phyloP scores from a whole-genome alignment of 2,329 filamentous ascomycete genomes.

The Colletotrichum chlorophyti region DNA sequence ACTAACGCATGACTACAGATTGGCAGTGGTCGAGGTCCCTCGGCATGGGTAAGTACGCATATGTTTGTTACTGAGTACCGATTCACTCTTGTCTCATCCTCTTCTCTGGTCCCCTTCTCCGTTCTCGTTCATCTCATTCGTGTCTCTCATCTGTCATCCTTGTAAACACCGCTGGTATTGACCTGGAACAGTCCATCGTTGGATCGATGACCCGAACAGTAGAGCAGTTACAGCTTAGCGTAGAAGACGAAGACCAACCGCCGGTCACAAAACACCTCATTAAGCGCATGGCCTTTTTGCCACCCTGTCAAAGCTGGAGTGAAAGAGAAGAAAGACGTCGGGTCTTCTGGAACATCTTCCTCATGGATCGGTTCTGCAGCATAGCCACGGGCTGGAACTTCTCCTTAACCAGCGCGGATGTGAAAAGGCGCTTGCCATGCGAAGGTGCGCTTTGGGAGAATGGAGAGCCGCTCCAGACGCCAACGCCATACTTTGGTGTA shows the following conservation, averaged over 20 bases:
- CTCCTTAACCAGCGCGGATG: slow-evolving; percentile 43
- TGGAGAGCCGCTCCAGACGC: slow-evolving; percentile 41
- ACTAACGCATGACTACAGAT: slow-evolving; percentile 32
- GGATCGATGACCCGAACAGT: slow-evolving; percentile 46
- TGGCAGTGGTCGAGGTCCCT: slow-evolving; percentile 40
- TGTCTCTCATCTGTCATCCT: no score
- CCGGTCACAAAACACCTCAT: slow-evolving; percentile 38
- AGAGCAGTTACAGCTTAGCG: slow-evolving; percentile 44
- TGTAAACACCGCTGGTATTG: no score
- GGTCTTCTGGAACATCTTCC: slow-evolving; percentile 50
- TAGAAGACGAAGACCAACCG: slow-evolving; percentile 40
- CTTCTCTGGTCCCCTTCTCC: no score
- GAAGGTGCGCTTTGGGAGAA: slow-evolving; percentile 47
- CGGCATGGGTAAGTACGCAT: slow-evolving; percentile 40
- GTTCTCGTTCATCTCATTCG: no score
- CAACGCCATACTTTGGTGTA: slow-evolving; percentile 49
- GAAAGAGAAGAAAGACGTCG: slow-evolving; percentile 46
- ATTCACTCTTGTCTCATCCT: no score
- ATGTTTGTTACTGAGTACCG: background rate
- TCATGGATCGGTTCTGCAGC: slow-evolving; percentile 47
- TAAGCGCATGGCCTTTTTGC: slow-evolving; percentile 42
- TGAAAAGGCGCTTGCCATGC: slow-evolving; percentile 44
- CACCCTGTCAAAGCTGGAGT: slow-evolving; percentile 38
- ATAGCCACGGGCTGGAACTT: slow-evolving; percentile 48
- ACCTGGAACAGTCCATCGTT: slow-evolving; percentile 34